phyloP scores from a whole-genome alignment of 2,329 filamentous ascomycete species.

The Fusarium compactum region DNA sequence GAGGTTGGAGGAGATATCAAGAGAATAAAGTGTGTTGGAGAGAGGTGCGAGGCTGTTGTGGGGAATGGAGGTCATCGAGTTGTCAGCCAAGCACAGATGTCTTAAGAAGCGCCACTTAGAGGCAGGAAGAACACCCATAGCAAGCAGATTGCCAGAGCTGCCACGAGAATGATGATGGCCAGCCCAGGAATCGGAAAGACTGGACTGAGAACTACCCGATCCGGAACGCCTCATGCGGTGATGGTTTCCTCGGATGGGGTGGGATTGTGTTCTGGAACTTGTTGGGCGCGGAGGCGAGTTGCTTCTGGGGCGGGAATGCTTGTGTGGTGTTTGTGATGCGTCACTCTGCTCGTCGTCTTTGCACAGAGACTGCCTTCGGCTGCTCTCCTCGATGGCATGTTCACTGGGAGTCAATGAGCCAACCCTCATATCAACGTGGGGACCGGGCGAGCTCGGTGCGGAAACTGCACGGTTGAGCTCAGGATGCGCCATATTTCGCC shows the following conservation, averaged over 20 bases:
- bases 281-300: constrained; percentile 83
- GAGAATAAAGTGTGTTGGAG: constrained; percentile 87
- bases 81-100: constrained; percentile 92
- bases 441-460: constrained; percentile 72
- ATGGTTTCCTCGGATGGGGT: constrained; percentile 74
- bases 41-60: constrained; percentile 82
- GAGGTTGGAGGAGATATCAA: constrained; percentile 92
- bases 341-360: constrained; percentile 63
- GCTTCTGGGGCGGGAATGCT: constrained; percentile 72
- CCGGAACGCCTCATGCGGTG: constrained; percentile 87
- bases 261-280: constrained; percentile 78
- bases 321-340: constrained; percentile 55
- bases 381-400: constrained; percentile 58
- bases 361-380: constrained; percentile 57
- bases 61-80: constrained; percentile 84
- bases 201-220: constrained; percentile 93
- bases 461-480: constrained; percentile 77
- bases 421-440: constrained; percentile 64
- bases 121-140: constrained; percentile 77
- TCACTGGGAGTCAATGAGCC: constrained; percentile 71
- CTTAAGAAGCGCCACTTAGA: constrained; percentile 96
- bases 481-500: constrained; percentile 68
- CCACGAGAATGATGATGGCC: constrained; percentile 69
- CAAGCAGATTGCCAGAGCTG: constrained; percentile 82
- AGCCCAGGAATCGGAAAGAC: constrained; percentile 73